These are phyloP conservation scores for Nepenthes alata DNA, from an alignment of 179 eudicot species.

Conservation along the genomic window DNA sequence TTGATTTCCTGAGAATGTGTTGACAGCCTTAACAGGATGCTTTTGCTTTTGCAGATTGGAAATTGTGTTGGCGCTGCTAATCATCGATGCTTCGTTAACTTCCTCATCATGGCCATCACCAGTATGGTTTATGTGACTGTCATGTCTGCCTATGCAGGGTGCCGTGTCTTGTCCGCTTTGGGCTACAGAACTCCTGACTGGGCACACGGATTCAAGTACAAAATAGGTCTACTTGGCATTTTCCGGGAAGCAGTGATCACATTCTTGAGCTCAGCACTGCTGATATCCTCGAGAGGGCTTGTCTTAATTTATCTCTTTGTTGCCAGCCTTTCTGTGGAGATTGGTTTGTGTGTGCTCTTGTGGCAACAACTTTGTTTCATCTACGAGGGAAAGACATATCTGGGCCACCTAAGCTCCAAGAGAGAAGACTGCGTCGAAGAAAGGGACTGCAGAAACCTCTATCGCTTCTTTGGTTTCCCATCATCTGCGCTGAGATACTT, in stretches of 20 bases:
- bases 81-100: constrained; percentile 60
- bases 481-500: constrained; percentile 29
- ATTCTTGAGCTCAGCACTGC: constrained; percentile 46
- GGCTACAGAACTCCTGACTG: constrained; percentile 11
- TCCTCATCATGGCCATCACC: constrained; percentile 59
- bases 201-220: constrained; percentile 12
- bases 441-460: constrained; percentile 62
- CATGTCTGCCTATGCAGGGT: constrained; percentile 41
- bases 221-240: constrained; percentile 14
- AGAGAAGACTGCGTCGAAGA: constrained; percentile 29
- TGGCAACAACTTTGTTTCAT: constrained; percentile 91
- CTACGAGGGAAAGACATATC: constrained; percentile 73
- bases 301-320: constrained; percentile 72
- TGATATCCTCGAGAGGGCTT: constrained; percentile 62
- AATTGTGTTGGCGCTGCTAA: constrained; percentile 92
- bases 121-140: constrained; percentile 54
- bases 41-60: constrained; percentile 57
- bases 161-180: constrained; percentile 47
- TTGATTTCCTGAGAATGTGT: too few species aligned
- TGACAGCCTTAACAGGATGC: too few species aligned
- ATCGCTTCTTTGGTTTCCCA: constrained; percentile 66
- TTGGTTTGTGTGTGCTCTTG: constrained; percentile 69
- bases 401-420: constrained; percentile 51
- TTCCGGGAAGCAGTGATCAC: constrained; percentile 32
- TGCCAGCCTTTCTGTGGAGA: constrained; percentile 66